Percentiles rank a stretch among this genome's conserved stretches.
These are phyloP conservation scores for Sporothrix phasma DNA, from an alignment of 2,329 filamentous ascomycete species.

Conservation along the genomic window DNA sequence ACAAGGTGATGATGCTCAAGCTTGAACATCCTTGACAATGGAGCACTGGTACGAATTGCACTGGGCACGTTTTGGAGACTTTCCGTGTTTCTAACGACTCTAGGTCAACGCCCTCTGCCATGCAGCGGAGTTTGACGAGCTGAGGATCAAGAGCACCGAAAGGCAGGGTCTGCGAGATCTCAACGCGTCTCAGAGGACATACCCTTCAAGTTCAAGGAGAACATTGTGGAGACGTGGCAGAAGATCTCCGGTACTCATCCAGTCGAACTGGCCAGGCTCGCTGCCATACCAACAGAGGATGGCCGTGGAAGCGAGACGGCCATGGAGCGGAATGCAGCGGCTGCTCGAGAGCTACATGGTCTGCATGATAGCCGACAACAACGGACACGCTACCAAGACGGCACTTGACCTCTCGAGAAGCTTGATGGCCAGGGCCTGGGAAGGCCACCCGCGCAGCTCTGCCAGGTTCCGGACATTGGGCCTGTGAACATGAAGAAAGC, in stretches of 20 bases:
- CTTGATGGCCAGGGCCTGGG: conserved; percentile 67
- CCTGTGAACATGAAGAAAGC: conserved; percentile 62
- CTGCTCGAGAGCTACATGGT: conserved; percentile 68
- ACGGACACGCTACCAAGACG: conserved; percentile 57
- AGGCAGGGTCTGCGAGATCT: conserved; percentile 60
- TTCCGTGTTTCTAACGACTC: not conserved
- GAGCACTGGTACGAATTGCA: conserved; percentile 56
- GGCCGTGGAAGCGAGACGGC: conserved; percentile 53
- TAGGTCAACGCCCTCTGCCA: conserved; percentile 58
- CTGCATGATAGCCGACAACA: conserved; percentile 48
- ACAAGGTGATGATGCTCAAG: conserved; percentile 61
- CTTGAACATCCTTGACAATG: conserved; percentile 50
- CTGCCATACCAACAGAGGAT: conserved; percentile 37
- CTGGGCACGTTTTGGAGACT: too few relatives aligned
- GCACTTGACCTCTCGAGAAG: conserved; percentile 71
- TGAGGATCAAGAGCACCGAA: conserved; percentile 61
- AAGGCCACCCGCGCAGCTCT: conserved; percentile 72
- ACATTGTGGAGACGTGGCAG: conserved; percentile 55
- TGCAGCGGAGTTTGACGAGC: conserved; percentile 61
- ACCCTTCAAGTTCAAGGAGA: conserved; percentile 60
- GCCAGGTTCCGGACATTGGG: conserved; percentile 73
- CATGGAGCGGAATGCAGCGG: conserved; percentile 58
- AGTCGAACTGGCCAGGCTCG: conserved; percentile 60
- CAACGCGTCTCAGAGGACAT: conserved; percentile 59
- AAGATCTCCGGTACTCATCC: conserved; percentile 72